Base-by-base conservation (phyloP, 495 filamentous ascomycete genomes). In the Penicillium angulare region DNA sequence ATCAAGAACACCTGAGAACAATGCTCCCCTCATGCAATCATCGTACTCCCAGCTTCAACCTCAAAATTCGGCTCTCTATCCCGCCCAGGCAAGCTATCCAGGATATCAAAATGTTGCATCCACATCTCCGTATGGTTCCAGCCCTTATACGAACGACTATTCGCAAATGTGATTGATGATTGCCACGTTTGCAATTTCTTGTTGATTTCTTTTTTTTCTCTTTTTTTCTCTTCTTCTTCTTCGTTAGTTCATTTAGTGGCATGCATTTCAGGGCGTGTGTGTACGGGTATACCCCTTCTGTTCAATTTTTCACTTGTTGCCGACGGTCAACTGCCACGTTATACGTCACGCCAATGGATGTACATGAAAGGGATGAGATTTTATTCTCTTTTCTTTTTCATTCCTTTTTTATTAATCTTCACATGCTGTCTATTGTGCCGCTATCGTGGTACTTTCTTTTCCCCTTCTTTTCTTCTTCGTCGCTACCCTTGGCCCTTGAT, bases 1-100 rank as follows among this genome's bases (percentile, higher is more conserved):
- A 31, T 43, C 52, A 6, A 56, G 50, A 26, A 50, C 55, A n/a
- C 50, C 61, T 26, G 57, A 63, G 40, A 40, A 40, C n/a, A 48
- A 65, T 33, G 29, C 59, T 44, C 50, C 57, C 34, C 43, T 64
- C 38, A 44, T 64, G 43, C 66, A 53, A 39, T 47, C 64, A 39
- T 63, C 64, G 29, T 69, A 61, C 20, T 35, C 51, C 7, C 61
- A 61, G 21, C 47, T 52, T 29, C 50, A 32, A 9, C 42, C 55
- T 31, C 52, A 62, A 23, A 15, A 20, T 33, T 40, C 55, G 9
- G n/a, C n/a, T n/a, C 20, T 60, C 8, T 58, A 56, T 43, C 57
- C 55, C 39, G 42, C 51, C 32, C 53, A 58, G 24, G 34, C 40
- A 22, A 46, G 29, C 13, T 60, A 57, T 27, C 40, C 51, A 10